Conservation (phyloP, 306 rosid species). For the Malus fusca region DNA sequence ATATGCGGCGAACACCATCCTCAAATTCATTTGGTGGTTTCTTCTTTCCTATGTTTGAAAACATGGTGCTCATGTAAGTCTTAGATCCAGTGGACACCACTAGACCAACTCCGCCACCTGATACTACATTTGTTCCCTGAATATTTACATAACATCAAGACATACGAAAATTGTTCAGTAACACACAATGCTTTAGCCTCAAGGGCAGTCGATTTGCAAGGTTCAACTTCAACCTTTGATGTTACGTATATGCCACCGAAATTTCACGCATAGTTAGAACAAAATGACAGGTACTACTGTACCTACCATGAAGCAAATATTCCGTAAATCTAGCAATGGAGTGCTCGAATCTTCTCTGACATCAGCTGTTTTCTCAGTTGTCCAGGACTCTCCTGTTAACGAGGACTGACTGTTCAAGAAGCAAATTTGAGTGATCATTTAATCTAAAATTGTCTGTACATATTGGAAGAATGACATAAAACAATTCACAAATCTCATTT, state of each 20-base stretch:
- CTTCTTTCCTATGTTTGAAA: constrained; percentile 62
- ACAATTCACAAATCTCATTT: constrained; percentile 6
- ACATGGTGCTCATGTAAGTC: constrained; percentile 86
- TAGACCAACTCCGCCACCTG: constrained; percentile 69
- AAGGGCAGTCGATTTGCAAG: not conserved
- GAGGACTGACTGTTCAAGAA: constrained; percentile 79
- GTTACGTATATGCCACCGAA: not conserved
- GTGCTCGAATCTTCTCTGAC: constrained; percentile 51
- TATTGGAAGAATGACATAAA: not conserved
- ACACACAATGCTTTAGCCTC: not conserved
- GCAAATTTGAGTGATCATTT: constrained; percentile 16
- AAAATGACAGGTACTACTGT: not conserved
- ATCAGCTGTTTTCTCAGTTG: constrained; percentile 60
- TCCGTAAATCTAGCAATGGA: constrained; percentile 63
- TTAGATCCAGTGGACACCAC: constrained; percentile 73
- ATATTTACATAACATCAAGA: not conserved
- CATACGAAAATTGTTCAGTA: not conserved
- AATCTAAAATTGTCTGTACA: constrained; percentile 6
- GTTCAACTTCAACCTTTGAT: not conserved
- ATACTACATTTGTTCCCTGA: constrained; percentile 85
- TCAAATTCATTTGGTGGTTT: constrained; percentile 69
- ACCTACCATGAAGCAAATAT: constrained; percentile 78
- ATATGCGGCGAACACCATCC: constrained; percentile 54
- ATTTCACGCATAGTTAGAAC: not conserved
- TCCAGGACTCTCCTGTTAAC: constrained; percentile 73